Evolutionary conservation across 2,329 filamentous ascomycete species (phyloP).

Genomic region (Phialemoniopsis sp.): DNA sequence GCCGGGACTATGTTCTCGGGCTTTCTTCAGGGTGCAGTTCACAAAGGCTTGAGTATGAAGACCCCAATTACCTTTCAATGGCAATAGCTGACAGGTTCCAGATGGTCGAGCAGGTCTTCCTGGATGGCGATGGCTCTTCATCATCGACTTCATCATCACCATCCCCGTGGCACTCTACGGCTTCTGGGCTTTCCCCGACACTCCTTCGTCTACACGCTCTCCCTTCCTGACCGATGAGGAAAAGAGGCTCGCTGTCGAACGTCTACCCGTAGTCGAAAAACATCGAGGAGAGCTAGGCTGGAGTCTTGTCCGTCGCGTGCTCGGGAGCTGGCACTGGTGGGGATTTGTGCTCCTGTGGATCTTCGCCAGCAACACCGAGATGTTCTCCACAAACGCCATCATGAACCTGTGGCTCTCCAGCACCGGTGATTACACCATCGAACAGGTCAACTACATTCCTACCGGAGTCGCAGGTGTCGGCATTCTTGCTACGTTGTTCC

Average conservation of each 20-base stretch:
- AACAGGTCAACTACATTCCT: no score
- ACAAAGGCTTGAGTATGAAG: no score
- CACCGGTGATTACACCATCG: not conserved
- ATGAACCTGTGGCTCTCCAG: conserved; percentile 2
- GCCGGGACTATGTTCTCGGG: conserved; percentile 3
- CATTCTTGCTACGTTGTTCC: not conserved
- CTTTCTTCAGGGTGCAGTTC: conserved; percentile 1
- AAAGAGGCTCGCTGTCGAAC: no score
- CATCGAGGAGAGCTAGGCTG: no score
- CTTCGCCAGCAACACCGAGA: conserved; percentile 2
- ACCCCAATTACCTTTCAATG: not conserved
- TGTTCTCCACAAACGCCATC: conserved; percentile 4
- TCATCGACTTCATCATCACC: conserved; percentile 3
- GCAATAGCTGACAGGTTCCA: no score
- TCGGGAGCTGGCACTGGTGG: conserved; percentile 1
- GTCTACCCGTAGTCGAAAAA: no score
- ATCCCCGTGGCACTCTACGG: conserved; percentile 1
- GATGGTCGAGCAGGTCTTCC: not conserved
- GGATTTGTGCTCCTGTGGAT: conserved; percentile 1
- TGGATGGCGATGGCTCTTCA: conserved; percentile 3
- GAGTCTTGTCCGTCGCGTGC: no score
- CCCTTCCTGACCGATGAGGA: no score
- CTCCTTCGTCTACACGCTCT: not conserved
- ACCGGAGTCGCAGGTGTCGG: no score
- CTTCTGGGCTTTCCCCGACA: not conserved